phyloP scores from a whole-genome alignment of 441 rosid genomes.

The Omphalea diandra region DNA sequence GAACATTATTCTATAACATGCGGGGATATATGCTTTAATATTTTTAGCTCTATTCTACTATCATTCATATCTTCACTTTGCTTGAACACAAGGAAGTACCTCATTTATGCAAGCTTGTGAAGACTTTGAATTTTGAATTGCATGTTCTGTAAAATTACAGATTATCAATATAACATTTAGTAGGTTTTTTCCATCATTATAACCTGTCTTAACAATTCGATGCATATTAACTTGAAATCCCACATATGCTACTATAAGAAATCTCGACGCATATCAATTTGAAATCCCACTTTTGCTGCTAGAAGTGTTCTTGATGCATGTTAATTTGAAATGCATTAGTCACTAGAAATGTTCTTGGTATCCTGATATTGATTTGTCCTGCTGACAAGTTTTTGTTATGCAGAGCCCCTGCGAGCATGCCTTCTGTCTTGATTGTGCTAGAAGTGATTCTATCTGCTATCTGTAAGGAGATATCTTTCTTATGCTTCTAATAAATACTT shows the following conservation, averaged over 20 bases:
- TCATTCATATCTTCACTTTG: background rate
- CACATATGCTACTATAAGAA: no score
- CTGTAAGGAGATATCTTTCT: slow-evolving; percentile 58
- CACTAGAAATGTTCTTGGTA: slow-evolving; percentile 2
- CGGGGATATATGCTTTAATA: no score
- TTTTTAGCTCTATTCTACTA: background rate
- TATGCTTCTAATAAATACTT: slow-evolving; percentile 7
- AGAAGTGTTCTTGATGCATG: no score
- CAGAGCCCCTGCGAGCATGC: slow-evolving; percentile 97
- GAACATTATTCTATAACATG: no score
- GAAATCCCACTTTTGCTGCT: no score
- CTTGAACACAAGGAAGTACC: background rate
- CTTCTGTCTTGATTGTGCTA: slow-evolving; percentile 91
- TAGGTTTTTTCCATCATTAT: background rate
- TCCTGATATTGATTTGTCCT: background rate
- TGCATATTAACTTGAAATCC: no score
- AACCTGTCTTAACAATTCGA: no score
- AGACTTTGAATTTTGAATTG: background rate
- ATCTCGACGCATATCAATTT: background rate
- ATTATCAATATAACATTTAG: background rate
- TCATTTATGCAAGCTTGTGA: background rate
- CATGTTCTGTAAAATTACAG: background rate
- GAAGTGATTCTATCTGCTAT: slow-evolving; percentile 93
- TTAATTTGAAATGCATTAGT: background rate
- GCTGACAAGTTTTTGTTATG: slow-evolving; percentile 29